Evolutionary conservation across 2,329 filamentous ascomycete genomes (phyloP).

Genomic region (Coleophoma crateriformis): DNA sequence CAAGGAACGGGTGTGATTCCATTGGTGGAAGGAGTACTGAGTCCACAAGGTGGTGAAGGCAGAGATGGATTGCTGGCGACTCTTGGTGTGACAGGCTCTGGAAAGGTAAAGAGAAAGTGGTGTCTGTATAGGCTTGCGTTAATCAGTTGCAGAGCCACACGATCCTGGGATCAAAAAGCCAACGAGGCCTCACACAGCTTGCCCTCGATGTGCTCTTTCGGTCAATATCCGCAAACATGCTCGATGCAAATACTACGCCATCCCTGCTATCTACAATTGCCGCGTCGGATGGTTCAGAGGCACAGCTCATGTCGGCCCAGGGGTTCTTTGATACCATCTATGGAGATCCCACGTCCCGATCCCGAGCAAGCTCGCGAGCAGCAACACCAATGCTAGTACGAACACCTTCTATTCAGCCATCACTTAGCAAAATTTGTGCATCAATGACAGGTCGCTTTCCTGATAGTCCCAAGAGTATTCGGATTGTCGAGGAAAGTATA

Average conservation of each 20-base stretch:
- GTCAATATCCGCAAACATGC: constrained; percentile 68
- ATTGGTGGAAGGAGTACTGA: constrained; percentile 77
- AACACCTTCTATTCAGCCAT: constrained; percentile 15
- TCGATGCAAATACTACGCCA: constrained; percentile 52
- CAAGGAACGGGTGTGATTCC: constrained; percentile 69
- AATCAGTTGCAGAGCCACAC: constrained; percentile 70
- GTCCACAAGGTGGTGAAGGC: constrained; percentile 66
- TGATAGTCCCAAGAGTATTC: constrained; percentile 23
- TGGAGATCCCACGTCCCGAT: constrained; percentile 53
- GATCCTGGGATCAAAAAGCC: constrained; percentile 79
- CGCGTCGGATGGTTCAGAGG: constrained; percentile 75
- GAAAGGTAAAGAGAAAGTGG: constrained; percentile 60
- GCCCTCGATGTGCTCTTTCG: constrained; percentile 85
- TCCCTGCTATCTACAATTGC: constrained; percentile 68
- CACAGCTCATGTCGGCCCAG: constrained; percentile 66
- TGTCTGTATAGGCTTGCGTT: no score
- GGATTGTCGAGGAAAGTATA: constrained; percentile 14
- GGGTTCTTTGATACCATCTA: constrained; percentile 77
- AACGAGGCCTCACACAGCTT: constrained; percentile 88
- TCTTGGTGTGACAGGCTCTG: constrained; percentile 88
- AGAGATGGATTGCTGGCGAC: constrained; percentile 89
- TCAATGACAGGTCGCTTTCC: constrained; percentile 13
- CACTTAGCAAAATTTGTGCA: constrained; percentile 1
- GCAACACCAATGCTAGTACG: constrained; percentile 66
- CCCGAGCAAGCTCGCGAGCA: constrained; percentile 57